Evolutionary conservation across 2,329 filamentous ascomycete genomes (phyloP).

Genomic region (Arachnomyces sp.): DNA sequence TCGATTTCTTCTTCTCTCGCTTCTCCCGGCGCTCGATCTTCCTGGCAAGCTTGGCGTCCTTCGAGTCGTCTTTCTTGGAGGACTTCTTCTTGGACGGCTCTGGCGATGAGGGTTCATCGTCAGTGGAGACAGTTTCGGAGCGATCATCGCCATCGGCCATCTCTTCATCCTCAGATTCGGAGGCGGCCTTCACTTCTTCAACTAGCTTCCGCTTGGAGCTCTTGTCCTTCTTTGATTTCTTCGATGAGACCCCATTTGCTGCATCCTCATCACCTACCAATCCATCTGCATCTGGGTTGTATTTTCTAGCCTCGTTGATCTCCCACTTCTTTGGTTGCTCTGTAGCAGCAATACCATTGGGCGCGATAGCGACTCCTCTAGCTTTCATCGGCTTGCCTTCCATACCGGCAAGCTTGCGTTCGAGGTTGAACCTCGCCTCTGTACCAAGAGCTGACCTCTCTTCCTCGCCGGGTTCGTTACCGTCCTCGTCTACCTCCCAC

Average conservation of each 20-base stretch:
- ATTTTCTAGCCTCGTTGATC: constrained; percentile 85
- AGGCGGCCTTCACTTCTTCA: constrained; percentile 31
- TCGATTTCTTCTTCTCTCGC: constrained; percentile 23
- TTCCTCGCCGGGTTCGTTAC: constrained; percentile 68
- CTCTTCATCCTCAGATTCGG: constrained; percentile 30
- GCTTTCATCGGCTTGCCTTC: constrained; percentile 85
- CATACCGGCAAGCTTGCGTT: constrained; percentile 48
- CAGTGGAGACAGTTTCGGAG: constrained; percentile 4
- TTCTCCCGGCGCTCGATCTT: constrained; percentile 17
- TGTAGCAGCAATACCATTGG: constrained; percentile 57
- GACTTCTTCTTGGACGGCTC: constrained; percentile 22
- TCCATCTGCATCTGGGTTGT: constrained; percentile 90
- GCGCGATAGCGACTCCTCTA: constrained; percentile 66
- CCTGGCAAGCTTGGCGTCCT: constrained; percentile 36
- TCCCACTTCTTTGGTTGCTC: constrained; percentile 66
- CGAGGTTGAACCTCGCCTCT: constrained; percentile 41
- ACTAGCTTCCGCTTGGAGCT: constrained; percentile 37
- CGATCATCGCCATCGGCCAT: constrained; percentile 37
- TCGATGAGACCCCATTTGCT: constrained; percentile 29
- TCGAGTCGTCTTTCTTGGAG: constrained; percentile 27
- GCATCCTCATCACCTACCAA: constrained; percentile 59
- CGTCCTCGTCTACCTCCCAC: constrained; percentile 62
- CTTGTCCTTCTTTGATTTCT: constrained; percentile 38
- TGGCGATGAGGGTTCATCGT: constrained; percentile 18
- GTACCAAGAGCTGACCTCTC: constrained; percentile 78